phyloP scores from a whole-genome alignment of 2,329 filamentous ascomycete genomes.

The Paradendryphiella salina region DNA sequence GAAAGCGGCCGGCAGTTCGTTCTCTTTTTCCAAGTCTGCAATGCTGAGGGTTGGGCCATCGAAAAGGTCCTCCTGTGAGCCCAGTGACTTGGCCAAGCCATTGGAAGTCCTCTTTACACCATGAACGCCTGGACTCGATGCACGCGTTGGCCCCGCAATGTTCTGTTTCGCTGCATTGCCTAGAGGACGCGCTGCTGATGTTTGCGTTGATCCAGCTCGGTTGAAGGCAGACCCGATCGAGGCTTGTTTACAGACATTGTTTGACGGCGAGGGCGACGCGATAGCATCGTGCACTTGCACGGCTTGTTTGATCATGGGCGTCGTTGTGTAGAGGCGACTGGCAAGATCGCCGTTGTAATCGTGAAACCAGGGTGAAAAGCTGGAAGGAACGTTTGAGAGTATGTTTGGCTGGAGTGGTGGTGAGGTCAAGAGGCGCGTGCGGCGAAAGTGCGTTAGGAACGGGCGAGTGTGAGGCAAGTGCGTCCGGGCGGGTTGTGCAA shows the following conservation, averaged over 20 bases:
- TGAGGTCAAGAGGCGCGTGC: conserved; percentile 22
- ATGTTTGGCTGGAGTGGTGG: conserved; percentile 3
- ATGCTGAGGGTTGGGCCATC: conserved; percentile 36
- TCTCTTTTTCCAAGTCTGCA: conserved; percentile 34
- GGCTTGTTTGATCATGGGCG: conserved; percentile 49
- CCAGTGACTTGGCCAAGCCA: conserved; percentile 52
- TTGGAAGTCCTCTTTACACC: conserved; percentile 53
- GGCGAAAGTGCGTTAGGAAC: conserved; percentile 8
- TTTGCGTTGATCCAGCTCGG: conserved; percentile 41
- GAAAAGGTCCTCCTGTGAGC: conserved; percentile 41
- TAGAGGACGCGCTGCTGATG: conserved; percentile 36
- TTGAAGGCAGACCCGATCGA: conserved; percentile 47
- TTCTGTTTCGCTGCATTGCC: conserved; percentile 43
- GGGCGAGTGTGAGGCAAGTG: conserved; percentile 21
- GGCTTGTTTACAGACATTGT: conserved; percentile 33
- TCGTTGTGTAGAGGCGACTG: conserved; percentile 21
- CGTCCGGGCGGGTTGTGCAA: conserved; percentile 23
- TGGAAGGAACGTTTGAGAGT: not conserved
- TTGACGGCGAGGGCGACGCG: conserved; percentile 30
- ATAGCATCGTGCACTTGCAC: conserved; percentile 47
- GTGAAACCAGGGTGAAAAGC: conserved; percentile 3
- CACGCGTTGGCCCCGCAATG: conserved; percentile 10
- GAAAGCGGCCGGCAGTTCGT: conserved; percentile 19
- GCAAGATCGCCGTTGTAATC: conserved; percentile 22
- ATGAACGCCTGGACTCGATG: conserved; percentile 21